Conservation (phyloP, 768 basidiomycete genomes). For the Xanthoconium purpureum region DNA sequence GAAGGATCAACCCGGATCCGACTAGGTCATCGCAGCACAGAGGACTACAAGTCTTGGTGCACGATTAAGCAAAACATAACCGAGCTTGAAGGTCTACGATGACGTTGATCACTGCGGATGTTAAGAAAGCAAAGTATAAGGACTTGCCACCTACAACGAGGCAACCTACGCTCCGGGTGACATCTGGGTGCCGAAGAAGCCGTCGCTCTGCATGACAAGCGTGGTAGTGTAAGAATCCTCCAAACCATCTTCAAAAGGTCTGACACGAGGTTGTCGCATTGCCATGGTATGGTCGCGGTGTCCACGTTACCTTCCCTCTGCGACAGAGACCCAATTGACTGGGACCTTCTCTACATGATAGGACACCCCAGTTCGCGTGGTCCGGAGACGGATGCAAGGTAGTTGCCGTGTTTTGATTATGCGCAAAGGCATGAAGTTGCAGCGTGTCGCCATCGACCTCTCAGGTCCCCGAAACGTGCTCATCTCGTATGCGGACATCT, state of each 20-base stretch:
- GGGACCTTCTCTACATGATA: not conserved
- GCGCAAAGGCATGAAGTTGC: constrained; percentile 2
- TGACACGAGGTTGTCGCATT: constrained; percentile 5
- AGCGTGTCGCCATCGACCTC: constrained; percentile 4
- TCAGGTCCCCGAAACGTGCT: constrained; percentile 21
- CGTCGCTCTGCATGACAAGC: not conserved
- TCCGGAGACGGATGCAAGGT: not conserved
- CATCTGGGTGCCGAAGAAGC: no score
- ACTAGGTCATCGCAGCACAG: no score
- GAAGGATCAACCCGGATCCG: no score
- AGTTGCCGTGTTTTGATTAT: not conserved
- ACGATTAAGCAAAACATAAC: no score
- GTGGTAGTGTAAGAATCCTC: no score
- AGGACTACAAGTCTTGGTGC: no score
- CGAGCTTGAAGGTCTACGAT: no score
- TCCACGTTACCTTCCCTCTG: no score
- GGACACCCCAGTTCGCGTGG: not conserved
- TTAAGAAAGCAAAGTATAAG: not conserved
- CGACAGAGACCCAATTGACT: no score
- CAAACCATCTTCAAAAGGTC: not conserved
- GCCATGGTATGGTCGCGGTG: not conserved
- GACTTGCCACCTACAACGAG: not conserved
- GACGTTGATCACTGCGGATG: not conserved
- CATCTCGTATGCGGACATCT: not conserved
- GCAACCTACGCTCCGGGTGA: not conserved